Base-by-base conservation (phyloP, 805 yeast genomes). In the Candida easanensis region DNA sequence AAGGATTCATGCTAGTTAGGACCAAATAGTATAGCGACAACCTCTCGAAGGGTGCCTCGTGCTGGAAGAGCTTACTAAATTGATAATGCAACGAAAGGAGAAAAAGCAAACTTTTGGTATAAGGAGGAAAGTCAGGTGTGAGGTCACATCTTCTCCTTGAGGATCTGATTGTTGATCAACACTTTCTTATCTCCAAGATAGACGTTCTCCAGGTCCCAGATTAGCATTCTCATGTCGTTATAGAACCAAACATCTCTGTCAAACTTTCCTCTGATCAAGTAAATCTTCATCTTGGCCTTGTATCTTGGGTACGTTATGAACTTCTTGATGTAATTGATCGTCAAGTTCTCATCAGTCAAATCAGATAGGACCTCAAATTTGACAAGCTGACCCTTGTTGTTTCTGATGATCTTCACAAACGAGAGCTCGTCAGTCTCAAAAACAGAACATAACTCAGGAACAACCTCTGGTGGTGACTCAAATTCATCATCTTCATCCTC, bases 251-350 rank as follows among this genome's bases (percentile, higher is more conserved):
- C 44, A 36, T 58, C 51, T 38, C 48, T 52, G 10, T 50, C 55
- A 30, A 55, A 58, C 18, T 42, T 48, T 2, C 58, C 54, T 19
- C 51, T 48, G 22, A 58, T 50, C 39, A 58, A 34, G 43, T 66
- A 72, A 5, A 71, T 53, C 48, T 69, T 69, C 75, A 71, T 71
- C 23, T 65, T 68, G 36, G 71, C 60, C 44, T 71, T 71, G 46
- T 71, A 71, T 21, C 76, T 55, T 36, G 76, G 76, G 42, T 61
- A 67, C 32, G 75, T 70, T 33, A 71, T 60, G 35, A 61, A 54
- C 32, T 58, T 57, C 46, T 71, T 71, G 15, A 70, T 69, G 21
- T 49, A 58, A 23, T 52, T 49, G 33, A 57, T 49, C 10, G 36
- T 43, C 14, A 58, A 35, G 3, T 48, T 39, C 20, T 40, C 17